Evolutionary conservation across 1,139 yeast genomes (phyloP).

Genomic region (Candida smagusa): DNA sequence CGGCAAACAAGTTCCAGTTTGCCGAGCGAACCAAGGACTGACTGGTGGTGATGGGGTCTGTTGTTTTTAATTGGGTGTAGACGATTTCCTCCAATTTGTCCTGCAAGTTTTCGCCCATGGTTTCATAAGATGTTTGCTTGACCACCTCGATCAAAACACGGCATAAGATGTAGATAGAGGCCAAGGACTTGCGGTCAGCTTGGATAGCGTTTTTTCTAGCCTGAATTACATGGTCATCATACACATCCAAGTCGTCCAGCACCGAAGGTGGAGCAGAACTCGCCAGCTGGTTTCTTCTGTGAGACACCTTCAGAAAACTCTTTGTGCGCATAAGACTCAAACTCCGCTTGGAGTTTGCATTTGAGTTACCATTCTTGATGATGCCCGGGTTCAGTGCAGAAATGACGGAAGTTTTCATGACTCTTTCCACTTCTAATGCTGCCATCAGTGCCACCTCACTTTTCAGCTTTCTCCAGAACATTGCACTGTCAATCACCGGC

Average conservation of each 20-base stretch:
- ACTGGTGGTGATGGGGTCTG: conserved; percentile 72
- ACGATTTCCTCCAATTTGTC: conserved; percentile 90
- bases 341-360: conserved; percentile 33
- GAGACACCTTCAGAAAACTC: conserved; percentile 37
- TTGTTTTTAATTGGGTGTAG: conserved; percentile 81
- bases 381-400: conserved; percentile 16
- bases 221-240: conserved; percentile 47
- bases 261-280: conserved; percentile 11
- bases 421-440: conserved; percentile 55
- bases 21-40: conserved; percentile 76
- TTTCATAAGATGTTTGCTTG: conserved; percentile 72
- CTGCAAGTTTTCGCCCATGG: conserved; percentile 75
- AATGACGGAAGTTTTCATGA: conserved; percentile 10
- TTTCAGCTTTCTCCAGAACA: conserved; percentile 95
- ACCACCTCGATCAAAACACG: conserved; percentile 92
- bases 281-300: conserved; percentile 38
- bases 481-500: conserved; percentile 94
- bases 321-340: conserved; percentile 41
- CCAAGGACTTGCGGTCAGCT: conserved; percentile 82
- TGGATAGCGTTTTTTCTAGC: conserved; percentile 72
- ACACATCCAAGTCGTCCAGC: conserved; percentile 18
- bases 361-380: conserved; percentile 13
- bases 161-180: conserved; percentile 87
- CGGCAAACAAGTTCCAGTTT: conserved; percentile 92
- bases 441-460: conserved; percentile 83